A percentile compares a stretch with the other conserved stretches of the same genome.
phyloP scores from a whole-genome alignment of 208 protist genomes.

The Leptomonas seymouri region DNA sequence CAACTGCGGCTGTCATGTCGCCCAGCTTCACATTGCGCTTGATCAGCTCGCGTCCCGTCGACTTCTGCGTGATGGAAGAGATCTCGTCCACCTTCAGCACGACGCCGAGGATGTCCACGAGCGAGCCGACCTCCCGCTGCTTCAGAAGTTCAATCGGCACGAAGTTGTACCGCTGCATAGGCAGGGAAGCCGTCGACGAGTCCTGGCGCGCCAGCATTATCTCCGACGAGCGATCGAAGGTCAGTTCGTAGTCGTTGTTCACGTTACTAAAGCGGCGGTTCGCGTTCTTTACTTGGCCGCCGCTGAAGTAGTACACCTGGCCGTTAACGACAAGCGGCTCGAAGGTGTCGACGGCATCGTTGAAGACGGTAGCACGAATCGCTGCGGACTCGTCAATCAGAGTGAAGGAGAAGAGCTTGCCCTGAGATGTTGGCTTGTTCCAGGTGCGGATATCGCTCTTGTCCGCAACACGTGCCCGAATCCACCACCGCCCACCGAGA shows the following conservation, averaged over 20 bases:
- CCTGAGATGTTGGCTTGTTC: conserved; percentile 92
- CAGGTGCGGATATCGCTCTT: conserved; percentile 92
- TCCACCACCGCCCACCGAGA: conserved; percentile 89
- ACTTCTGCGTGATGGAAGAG: conserved; percentile 76
- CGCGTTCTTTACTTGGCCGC: conserved; percentile 93
- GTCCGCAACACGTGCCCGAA: conserved; percentile 90
- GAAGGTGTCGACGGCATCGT: conserved; percentile 91
- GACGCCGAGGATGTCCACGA: conserved; percentile 86
- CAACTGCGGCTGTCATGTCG: conserved; percentile 80
- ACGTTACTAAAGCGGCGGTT: conserved; percentile 92
- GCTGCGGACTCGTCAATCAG: conserved; percentile 89
- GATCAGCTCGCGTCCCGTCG: conserved; percentile 78
- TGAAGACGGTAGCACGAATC: conserved; percentile 93
- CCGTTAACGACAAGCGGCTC: conserved; percentile 86
- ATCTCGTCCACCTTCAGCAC: conserved; percentile 79
- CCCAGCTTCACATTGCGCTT: conserved; percentile 84
- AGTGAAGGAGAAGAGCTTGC: conserved; percentile 93
- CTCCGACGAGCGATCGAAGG: conserved; percentile 82
- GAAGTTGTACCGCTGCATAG: conserved; percentile 90
- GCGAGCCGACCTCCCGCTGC: conserved; percentile 84
- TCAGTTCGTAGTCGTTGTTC: conserved; percentile 94
- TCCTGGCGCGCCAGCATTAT: conserved; percentile 76
- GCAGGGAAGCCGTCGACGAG: conserved; percentile 46
- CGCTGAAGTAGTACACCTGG: conserved; percentile 92
- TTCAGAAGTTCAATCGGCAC: conserved; percentile 85